Base-by-base conservation (phyloP, 768 basidiomycete species). In the Tricholoma hemisulphureum region DNA sequence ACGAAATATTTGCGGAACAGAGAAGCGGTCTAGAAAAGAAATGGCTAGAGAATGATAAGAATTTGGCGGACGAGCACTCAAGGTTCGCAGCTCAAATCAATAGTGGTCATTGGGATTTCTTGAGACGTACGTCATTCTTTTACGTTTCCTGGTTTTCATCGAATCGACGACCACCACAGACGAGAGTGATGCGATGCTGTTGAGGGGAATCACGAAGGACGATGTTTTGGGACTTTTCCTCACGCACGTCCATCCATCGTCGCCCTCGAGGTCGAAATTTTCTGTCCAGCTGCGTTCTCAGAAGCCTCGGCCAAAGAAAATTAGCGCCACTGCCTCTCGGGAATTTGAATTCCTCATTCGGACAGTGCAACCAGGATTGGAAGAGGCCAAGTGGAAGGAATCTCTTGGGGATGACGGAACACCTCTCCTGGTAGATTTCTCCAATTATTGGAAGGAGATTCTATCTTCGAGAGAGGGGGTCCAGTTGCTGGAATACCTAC, bases 1-100 rank as follows among this genome's bases (percentile, higher is more conserved):
- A 81, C 6, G 86, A 80, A 24, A 87, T 90, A 63, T 95, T 98
- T 66, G 73, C 79, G 20, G 86, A 89, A 64, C 93, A 98, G 68
- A 89, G 88, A 72, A 74, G 70, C 39, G 84, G 91, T 20, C 71
- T 98, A 59, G 84, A 89, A 69, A 85, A 85, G 68, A 88, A 87
- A 65, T 91, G 91, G 86, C 74, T 84, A 57, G 95, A 98, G 68
- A 88, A 84, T 32, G 79, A 87, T 65, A 98, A 98, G 81, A 98
- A 97, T 69, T 71, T 98, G 50, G 76, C 76, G 7, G 91, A 96
- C 67, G 97, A 99, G 74, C 75, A 79, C 2, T 72, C 75, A n/a
- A 77, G 79, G 60, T 92, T 87, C 66, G 87, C 88, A 77, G 63
- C 67, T 16, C 84, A 91, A 51, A 85, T 98, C 60, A 83, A 84